Percentiles rank a stretch among this genome's conserved stretches.
phyloP scores from a whole-genome alignment of 495 filamentous ascomycete genomes.

The Neurospora sp. region DNA sequence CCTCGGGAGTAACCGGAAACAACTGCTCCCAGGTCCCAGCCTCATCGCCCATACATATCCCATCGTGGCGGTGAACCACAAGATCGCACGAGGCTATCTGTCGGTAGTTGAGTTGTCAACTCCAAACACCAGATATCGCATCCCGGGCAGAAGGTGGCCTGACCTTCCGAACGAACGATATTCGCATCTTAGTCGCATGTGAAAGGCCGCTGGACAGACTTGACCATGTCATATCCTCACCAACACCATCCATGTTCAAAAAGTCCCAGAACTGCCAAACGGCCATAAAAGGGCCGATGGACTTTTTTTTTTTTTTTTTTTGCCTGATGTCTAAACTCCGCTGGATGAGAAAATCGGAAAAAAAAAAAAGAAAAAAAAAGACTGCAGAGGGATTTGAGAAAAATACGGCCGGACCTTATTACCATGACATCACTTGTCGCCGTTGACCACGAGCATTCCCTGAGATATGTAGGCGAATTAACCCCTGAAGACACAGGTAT shows the following conservation, averaged over 20 bases:
- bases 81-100: not conserved
- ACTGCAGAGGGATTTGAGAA: too few species aligned
- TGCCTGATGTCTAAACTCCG: not conserved
- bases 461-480: not conserved
- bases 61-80: not conserved
- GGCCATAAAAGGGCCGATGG: not conserved
- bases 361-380: too few species aligned
- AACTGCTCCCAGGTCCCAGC: not conserved
- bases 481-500: not conserved
- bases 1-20: not conserved
- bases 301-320: not conserved
- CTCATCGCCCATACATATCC: not conserved
- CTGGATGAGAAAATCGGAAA: not conserved
- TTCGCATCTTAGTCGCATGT: not conserved
- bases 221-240: not conserved
- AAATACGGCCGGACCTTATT: too few species aligned
- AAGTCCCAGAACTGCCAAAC: not conserved
- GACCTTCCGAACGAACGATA: not conserved
- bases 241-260: not conserved
- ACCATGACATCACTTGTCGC: not conserved
- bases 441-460: not conserved
- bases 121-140: not conserved
- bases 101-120: not conserved
- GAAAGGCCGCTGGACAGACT: not conserved
- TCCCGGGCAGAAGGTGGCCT: not conserved